These are phyloP conservation scores for Leptosphaerulina australis DNA, from an alignment of 2,329 filamentous ascomycete genomes.

Conservation along the genomic window DNA sequence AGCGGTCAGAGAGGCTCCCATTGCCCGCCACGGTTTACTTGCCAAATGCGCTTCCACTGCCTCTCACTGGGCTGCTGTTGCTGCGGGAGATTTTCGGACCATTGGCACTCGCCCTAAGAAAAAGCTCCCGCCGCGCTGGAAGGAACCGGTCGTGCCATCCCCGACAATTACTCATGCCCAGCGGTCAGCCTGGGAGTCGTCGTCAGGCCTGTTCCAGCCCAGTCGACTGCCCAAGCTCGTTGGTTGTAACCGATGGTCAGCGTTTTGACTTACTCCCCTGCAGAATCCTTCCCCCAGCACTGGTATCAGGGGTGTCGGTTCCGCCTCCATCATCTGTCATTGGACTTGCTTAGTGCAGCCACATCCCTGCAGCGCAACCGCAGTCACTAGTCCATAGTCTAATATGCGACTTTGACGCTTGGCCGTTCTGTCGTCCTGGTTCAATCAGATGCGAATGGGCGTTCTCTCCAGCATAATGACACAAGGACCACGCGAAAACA, in stretches of 20 bases:
- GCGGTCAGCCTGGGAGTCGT: conserved; percentile 28
- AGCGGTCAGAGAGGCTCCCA: conserved; percentile 14
- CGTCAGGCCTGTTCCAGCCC: conserved; percentile 33
- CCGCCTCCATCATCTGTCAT: conserved; percentile 29
- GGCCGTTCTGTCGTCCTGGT: conserved; percentile 41
- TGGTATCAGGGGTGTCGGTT: conserved; percentile 35
- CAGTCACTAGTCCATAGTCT: conserved; percentile 37
- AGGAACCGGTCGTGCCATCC: conserved; percentile 34
- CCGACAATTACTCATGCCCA: conserved; percentile 33
- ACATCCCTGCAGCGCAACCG: conserved; percentile 33
- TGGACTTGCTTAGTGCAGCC: conserved; percentile 27
- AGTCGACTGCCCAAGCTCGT: conserved; percentile 34
- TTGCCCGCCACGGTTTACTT: conserved; percentile 25
- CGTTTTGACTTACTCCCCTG: conserved; percentile 39
- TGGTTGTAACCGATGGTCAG: conserved; percentile 34
- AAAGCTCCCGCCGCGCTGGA: conserved; percentile 34
- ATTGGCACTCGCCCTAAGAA: conserved; percentile 23
- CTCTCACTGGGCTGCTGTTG: conserved; percentile 3
- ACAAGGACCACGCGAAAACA: conserved; percentile 38
- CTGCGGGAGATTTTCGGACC: conserved; percentile 36
- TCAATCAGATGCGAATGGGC: conserved; percentile 41
- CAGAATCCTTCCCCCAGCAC: conserved; percentile 30
- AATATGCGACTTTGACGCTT: conserved; percentile 46
- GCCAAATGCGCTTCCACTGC: conserved; percentile 19
- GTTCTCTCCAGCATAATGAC: conserved; percentile 44